These are phyloP conservation scores for Salix suchowensis DNA, from an alignment of 345 rosid species.

Conservation along the genomic window DNA sequence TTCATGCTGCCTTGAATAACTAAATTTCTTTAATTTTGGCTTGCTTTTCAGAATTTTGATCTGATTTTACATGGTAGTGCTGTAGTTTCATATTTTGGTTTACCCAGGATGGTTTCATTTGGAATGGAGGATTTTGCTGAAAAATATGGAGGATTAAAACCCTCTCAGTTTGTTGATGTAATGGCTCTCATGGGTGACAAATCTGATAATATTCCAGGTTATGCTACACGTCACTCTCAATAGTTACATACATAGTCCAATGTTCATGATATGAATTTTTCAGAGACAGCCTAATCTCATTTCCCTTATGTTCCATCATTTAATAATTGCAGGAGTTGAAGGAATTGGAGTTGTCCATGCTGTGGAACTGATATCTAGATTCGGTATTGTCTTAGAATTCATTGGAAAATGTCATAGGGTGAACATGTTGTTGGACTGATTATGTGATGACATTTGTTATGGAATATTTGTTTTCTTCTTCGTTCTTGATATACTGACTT, in stretches of 20 bases:
- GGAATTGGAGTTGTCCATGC: slow-evolving; percentile 84
- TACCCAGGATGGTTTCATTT: slow-evolving; percentile 79
- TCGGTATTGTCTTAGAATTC: slow-evolving; percentile 44
- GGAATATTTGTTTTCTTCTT: background rate
- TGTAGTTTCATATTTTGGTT: slow-evolving; percentile 16
- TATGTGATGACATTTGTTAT: background rate
- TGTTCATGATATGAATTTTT: background rate
- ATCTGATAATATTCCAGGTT: slow-evolving; percentile 91
- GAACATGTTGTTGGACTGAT: background rate
- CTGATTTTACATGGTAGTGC: background rate
- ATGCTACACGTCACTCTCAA: background rate
- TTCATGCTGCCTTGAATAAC: background rate
- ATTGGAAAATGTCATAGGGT: background rate
- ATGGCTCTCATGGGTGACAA: slow-evolving; percentile 79
- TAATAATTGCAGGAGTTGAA: slow-evolving; percentile 61
- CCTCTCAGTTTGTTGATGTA: slow-evolving; percentile 83
- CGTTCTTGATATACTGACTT: background rate
- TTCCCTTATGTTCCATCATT: slow-evolving; percentile 2
- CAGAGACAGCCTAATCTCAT: background rate
- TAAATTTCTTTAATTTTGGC: background rate
- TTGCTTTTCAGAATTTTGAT: background rate
- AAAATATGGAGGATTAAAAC: slow-evolving; percentile 64
- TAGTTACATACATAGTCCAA: background rate
- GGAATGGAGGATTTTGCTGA: slow-evolving; percentile 89
- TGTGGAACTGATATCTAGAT: slow-evolving; percentile 61